These are phyloP conservation scores for Orbilia quercus DNA, from an alignment of 2,329 filamentous ascomycete species.

Conservation along the genomic window DNA sequence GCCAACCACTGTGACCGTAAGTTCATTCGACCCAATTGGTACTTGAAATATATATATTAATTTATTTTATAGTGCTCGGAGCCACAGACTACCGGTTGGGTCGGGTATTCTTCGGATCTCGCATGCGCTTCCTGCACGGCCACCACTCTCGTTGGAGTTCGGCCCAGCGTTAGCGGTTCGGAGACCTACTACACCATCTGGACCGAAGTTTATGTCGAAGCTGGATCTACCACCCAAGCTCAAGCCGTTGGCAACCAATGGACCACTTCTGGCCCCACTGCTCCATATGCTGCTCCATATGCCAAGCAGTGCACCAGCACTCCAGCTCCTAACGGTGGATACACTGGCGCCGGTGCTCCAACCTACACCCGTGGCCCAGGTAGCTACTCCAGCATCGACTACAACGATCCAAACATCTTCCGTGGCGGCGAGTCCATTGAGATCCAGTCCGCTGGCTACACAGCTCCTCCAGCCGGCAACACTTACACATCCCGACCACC, in stretches of 20 bases:
- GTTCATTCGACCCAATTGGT: background rate
- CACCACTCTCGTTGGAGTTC: slow-evolving; percentile 48
- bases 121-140: slow-evolving; percentile 44
- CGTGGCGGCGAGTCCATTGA: slow-evolving; percentile 31
- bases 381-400: slow-evolving; percentile 43
- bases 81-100: slow-evolving; percentile 48
- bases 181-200: slow-evolving; percentile 48
- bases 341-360: slow-evolving; percentile 2
- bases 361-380: background rate
- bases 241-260: slow-evolving; percentile 18
- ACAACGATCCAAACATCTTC: slow-evolving; percentile 45
- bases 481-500: background rate
- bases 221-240: slow-evolving; percentile 35
- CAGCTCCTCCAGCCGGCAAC: slow-evolving; percentile 2
- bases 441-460: slow-evolving; percentile 39
- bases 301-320: slow-evolving; percentile 34
- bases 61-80: slow-evolving; percentile 36
- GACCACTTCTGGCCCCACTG: slow-evolving; percentile 16
- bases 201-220: slow-evolving; percentile 46
- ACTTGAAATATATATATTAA: slow-evolving; percentile 12
- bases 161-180: slow-evolving; percentile 16
- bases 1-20: slow-evolving; percentile 51
- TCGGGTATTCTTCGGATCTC: slow-evolving; percentile 45
- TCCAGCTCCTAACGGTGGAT: background rate
- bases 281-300: slow-evolving; percentile 48